Evolutionary conservation across 805 yeast species (phyloP).

Genomic region (Wickerhamomyces alni): DNA sequence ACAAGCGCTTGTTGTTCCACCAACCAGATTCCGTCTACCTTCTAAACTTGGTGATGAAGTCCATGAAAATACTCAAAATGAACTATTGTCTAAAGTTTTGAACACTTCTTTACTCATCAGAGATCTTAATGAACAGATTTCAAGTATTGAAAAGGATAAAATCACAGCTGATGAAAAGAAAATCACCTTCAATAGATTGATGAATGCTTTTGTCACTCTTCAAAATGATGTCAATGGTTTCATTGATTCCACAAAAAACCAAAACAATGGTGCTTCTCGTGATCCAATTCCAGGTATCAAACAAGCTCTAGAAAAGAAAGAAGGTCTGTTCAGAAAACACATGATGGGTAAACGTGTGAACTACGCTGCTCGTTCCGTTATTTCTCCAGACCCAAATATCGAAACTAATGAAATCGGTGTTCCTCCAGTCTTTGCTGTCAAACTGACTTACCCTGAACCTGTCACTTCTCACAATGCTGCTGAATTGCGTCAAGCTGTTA

Average conservation of each 20-base stretch:
- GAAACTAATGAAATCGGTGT: slow-evolving; percentile 98
- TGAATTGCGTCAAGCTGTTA: slow-evolving; percentile 88
- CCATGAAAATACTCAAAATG: slow-evolving; percentile 92
- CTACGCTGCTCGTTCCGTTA: slow-evolving; percentile 97
- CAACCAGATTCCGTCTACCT: slow-evolving; percentile 96
- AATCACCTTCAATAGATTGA: slow-evolving; percentile 76
- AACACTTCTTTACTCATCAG: slow-evolving; percentile 77
- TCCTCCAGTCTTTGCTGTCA: slow-evolving; percentile 96
- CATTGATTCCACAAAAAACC: slow-evolving; percentile 87
- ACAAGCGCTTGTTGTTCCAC: slow-evolving; percentile 86
- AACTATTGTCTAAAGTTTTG: slow-evolving; percentile 71
- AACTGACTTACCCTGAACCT: slow-evolving; percentile 96
- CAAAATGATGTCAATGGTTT: slow-evolving; percentile 95
- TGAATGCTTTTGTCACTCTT: slow-evolving; percentile 92
- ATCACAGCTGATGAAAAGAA: slow-evolving; percentile 66
- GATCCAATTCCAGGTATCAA: slow-evolving; percentile 89
- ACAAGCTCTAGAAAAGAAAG: slow-evolving; percentile 97
- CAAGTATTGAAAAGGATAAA: slow-evolving; percentile 51
- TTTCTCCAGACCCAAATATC: slow-evolving; percentile 96
- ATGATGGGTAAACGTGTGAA: slow-evolving; percentile 99
- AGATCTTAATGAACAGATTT: slow-evolving; percentile 82
- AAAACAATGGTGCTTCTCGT: slow-evolving; percentile 56
- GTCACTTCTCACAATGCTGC: slow-evolving; percentile 89
- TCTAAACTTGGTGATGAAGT: slow-evolving; percentile 93
- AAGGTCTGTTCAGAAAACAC: slow-evolving; percentile 95